Base-by-base conservation (phyloP, 441 rosid species). In the Raphanus hybrid region DNA sequence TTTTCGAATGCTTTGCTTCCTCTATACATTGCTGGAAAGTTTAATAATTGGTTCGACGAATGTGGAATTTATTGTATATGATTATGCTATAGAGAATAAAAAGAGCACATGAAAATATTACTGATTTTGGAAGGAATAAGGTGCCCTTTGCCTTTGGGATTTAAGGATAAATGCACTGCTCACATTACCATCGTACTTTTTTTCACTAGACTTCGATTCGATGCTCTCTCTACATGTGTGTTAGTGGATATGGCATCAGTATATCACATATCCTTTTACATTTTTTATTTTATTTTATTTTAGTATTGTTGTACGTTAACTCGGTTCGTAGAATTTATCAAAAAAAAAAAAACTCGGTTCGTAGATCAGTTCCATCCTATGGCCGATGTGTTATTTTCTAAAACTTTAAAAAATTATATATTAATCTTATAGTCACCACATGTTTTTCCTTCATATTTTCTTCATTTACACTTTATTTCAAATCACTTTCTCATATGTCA, bases 11-110 rank as follows among this genome's bases (percentile, higher is more conserved):
- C 69, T 37, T 65, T 41, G 10, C 61, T 32, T 35, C 74, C 5
- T 35, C 12, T 62, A 23, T 23, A 67, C 74, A 73, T 63, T 69
- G 54, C 66, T 54, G 75, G 20, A 69, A 79, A 69, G 75, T 57
- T 79, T 55, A 64, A 72, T 78, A 67, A 73, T 78, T 78, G 61
- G 78, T 68, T 78, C 70, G 39, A 73, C 74, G 81, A 73, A 78
- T 67, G 7, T 78, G 66, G 64, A 67, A 15, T 12, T 67, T 16
- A 3, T 37, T 18, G 26, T 12, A 8, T 35, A 58, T 58, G 68
- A 48, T 32, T 70, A 64, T 64, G 16, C 55, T 65, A 16, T 14
- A 58, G 59, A 71, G 70, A 69, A 75, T 14, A 15, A 50, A 23
- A 61, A n/a, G 59, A 27, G 43, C 73, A 71, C 76, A 77, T 77